Percentiles rank a stretch among this genome's conserved stretches.
These are phyloP conservation scores for Sugiyamaella sp. DNA, from an alignment of 1,139 yeast species.

Conservation along the genomic window DNA sequence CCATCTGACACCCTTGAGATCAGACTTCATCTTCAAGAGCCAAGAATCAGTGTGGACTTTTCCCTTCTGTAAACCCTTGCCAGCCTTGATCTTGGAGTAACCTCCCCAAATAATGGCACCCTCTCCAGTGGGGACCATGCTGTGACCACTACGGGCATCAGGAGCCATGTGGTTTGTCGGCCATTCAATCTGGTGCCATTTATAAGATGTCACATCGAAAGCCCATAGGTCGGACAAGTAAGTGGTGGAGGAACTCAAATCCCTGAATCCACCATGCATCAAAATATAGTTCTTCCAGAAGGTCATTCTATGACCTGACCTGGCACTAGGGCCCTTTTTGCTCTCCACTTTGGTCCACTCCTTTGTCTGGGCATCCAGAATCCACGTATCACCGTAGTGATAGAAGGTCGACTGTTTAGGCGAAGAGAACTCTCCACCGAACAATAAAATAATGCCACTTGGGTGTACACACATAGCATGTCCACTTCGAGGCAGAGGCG, in stretches of 20 bases:
- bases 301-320: conserved; percentile 91
- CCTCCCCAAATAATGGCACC: conserved; percentile 94
- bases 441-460: conserved; percentile 78
- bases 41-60: conserved; percentile 88
- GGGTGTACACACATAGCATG: conserved; percentile 96
- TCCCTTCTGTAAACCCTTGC: conserved; percentile 88
- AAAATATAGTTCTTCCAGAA: conserved; percentile 89
- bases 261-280: conserved; percentile 91
- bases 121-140: conserved; percentile 76
- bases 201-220: conserved; percentile 84
- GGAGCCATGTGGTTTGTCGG: conserved; percentile 82
- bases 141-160: conserved; percentile 93
- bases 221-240: conserved; percentile 89
- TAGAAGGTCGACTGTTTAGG: conserved; percentile 96
- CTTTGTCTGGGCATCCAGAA: conserved; percentile 76
- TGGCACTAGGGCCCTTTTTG: conserved; percentile 75
- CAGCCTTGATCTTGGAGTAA: conserved; percentile 88
- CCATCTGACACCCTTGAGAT: conserved; percentile 78
- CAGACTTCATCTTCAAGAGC: conserved; percentile 85
- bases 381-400: conserved; percentile 96
- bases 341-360: conserved; percentile 90
- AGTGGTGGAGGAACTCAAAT: conserved; percentile 79
- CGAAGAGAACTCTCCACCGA: conserved; percentile 96
- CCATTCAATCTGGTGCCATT: conserved; percentile 89
- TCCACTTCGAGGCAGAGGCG: conserved; percentile 92